A percentile compares a stretch with the other conserved stretches of the same genome.
Conservation (phyloP, 164 flowering plant species). For the Saururus chinensis region DNA sequence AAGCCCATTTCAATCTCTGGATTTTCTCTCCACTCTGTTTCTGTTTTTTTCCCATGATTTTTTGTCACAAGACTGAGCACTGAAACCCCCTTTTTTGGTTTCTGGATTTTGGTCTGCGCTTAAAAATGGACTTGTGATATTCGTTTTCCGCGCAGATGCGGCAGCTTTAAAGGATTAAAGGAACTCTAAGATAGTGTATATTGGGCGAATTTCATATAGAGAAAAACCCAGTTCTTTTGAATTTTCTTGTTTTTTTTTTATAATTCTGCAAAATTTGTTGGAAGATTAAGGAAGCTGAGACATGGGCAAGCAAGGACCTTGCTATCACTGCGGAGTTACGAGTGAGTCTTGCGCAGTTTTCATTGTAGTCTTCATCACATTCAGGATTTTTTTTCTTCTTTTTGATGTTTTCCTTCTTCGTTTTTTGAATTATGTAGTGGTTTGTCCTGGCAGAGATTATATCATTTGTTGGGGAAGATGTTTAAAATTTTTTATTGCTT, state of each 20-base stretch:
- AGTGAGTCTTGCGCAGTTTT: conserved; percentile 1
- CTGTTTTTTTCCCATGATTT: background rate
- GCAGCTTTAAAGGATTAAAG: background rate
- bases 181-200: background rate
- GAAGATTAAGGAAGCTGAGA: background rate
- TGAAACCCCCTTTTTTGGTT: background rate
- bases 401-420: too few species aligned
- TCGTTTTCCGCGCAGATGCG: background rate
- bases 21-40: background rate
- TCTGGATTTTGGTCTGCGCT: background rate
- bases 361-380: background rate
- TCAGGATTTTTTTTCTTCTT: background rate
- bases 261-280: background rate
- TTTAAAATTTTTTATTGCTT: too few species aligned
- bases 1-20: background rate
- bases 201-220: background rate
- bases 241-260: background rate
- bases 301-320: conserved; percentile 3
- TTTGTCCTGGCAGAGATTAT: background rate
- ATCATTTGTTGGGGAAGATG: background rate
- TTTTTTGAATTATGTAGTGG: background rate
- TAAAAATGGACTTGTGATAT: background rate
- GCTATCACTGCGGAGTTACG: conserved; percentile 1
- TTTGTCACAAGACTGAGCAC: background rate
- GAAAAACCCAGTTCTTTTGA: background rate